These are phyloP conservation scores for Ophiostoma pallidulum DNA, from an alignment of 2,329 filamentous ascomycete species.

Conservation along the genomic window DNA sequence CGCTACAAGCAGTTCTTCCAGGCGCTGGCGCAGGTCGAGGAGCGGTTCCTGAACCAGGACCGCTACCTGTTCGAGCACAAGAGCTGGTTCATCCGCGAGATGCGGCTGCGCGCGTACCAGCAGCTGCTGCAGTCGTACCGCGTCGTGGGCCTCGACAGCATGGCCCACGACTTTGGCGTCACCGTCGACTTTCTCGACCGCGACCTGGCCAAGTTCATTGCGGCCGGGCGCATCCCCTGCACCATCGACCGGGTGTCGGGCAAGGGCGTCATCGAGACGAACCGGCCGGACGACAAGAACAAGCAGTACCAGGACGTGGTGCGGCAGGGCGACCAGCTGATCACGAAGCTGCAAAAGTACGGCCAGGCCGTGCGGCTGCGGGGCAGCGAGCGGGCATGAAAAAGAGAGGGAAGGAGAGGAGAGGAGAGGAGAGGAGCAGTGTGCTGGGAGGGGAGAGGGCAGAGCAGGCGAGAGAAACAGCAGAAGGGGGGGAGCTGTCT, in stretches of 20 bases:
- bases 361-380: slow-evolving; percentile 90
- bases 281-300: slow-evolving; percentile 97
- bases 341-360: slow-evolving; percentile 99
- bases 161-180: slow-evolving; percentile 95
- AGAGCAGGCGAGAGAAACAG: not conserved
- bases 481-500: too few species aligned
- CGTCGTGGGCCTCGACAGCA: slow-evolving; percentile 91
- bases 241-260: slow-evolving; percentile 96
- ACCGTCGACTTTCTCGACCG: slow-evolving; percentile 93
- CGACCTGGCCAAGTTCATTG: slow-evolving; percentile 95
- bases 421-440: not conserved
- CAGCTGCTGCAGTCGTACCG: slow-evolving; percentile 96
- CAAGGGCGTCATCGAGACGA: slow-evolving; percentile 95
- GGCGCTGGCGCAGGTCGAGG: slow-evolving; percentile 80
- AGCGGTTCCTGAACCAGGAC: slow-evolving; percentile 87
- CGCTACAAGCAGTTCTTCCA: slow-evolving; percentile 93
- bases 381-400: slow-evolving; percentile 79
- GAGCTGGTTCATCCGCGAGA: slow-evolving; percentile 95
- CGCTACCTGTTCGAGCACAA: slow-evolving; percentile 94
- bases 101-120: slow-evolving; percentile 92
- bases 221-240: slow-evolving; percentile 85
- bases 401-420: not conserved
- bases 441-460: not conserved
- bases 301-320: slow-evolving; percentile 98
- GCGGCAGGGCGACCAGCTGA: slow-evolving; percentile 92